Evolutionary conservation across 345 rosid species (phyloP).

Genomic region (Linum tenue): DNA sequence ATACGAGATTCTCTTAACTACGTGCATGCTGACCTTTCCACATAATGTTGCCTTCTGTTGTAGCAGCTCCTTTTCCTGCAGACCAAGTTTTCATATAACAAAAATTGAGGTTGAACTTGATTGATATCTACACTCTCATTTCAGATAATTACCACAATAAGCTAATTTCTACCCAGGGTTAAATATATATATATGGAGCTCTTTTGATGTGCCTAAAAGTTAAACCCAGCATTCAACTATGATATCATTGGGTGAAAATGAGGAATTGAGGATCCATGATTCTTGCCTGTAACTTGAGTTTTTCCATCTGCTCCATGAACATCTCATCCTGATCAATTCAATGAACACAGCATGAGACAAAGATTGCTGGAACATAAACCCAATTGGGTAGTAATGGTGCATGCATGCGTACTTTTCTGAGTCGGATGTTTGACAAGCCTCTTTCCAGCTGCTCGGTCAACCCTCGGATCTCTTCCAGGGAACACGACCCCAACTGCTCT

Average conservation of each 20-base stretch:
- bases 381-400: not conserved
- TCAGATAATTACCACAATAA: not conserved
- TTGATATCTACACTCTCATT: no score
- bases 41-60: slow-evolving; percentile 38
- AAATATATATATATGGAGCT: no score
- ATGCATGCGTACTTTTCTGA: slow-evolving; percentile 11
- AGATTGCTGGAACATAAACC: not conserved
- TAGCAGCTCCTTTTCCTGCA: slow-evolving; percentile 40
- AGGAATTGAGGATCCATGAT: no score
- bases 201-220: no score
- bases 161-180: no score
- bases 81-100: not conserved
- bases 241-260: no score
- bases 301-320: slow-evolving; percentile 16
- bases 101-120: not conserved
- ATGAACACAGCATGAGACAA: not conserved
- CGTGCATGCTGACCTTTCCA: slow-evolving; percentile 22
- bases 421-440: slow-evolving; percentile 15
- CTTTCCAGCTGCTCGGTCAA: slow-evolving; percentile 13
- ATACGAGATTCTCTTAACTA: not conserved
- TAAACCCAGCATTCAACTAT: no score
- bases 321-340: slow-evolving; percentile 4
- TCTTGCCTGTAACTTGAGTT: slow-evolving; percentile 14
- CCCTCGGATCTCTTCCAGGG: slow-evolving; percentile 17
- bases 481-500: slow-evolving; percentile 16